Evolutionary conservation across 169 alveolate species (phyloP), one percentile per base, ranked within the genome.

Genomic region (Plasmodium adleri): DNA sequence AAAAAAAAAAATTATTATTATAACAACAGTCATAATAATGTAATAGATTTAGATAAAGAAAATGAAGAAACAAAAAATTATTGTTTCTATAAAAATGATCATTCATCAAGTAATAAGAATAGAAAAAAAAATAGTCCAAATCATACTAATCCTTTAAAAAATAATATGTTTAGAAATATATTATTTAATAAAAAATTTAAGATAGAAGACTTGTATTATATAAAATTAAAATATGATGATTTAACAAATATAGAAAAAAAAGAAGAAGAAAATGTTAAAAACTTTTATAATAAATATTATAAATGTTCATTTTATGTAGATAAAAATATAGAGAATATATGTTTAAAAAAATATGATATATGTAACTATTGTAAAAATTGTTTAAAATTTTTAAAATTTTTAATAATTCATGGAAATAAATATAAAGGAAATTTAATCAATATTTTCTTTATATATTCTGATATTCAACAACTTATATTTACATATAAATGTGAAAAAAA

Each of bases 331-430:
- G 74, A 67, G 6, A 8, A 67, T 67, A 32, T 67, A 6, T 67
- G 74, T 67, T 67, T 67, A 32, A 67, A 67, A 67, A 67, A 67
- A 32, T 43, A 28, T 43, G 72, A 63, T 22, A 67, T 17, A 28
- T n/a, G 0, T 26, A 54, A 74, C 45, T 74, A 74, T 28, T 74
- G 88, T 67, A 74, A 74, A 74, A 13, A 45, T 66, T 74, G 88
- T 67, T 60, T 28, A 67, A 74, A 74, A 74, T 74, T 74, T 62
- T 74, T 74, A 43, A 74, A 62, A 15, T 28, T 74, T 15, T 17
- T 74, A 20, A 62, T 74, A 39, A 8, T 74, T 1, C 88, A 74
- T 67, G 88, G 88, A 13, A 60, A 47, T 15, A 74, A 74, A 67
- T 62, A 62, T 67, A 74, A 62, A 62, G 88, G 88, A 62, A 74